Base-by-base conservation (phyloP, 352 stramenopile genomes). In the Pythium biforme region DNA sequence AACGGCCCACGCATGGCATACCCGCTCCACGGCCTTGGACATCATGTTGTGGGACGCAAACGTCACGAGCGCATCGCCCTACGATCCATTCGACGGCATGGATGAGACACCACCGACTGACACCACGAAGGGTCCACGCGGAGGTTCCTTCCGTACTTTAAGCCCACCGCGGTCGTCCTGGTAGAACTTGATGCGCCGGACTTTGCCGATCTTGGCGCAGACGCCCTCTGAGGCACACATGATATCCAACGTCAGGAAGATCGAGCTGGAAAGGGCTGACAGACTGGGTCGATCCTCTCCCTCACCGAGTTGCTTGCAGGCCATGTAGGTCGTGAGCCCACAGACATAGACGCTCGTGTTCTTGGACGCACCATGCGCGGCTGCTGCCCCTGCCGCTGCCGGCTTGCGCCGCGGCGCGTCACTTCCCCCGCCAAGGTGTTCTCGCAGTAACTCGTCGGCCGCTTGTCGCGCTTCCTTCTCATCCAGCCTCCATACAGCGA, bases 161-260 rank as follows among this genome's bases (percentile, higher is more conserved):
- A 95, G 75, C 25, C 84, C 77, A 58, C 86, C 86, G 20, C 72
- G 75, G 12, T 86, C 79, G 60, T 92, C 76, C 52, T 92, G 84
- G 77, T 95, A 95, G 55, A 95, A 94, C 59, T 95, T 95, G 64
- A 92, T 76, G 22, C 86, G 86, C 14, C 83, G 79, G 59, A 95
- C 86, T 68, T 91, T 92, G 56, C 86, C 86, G 4, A 95, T 66
- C 55, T 83, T 86, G 29, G 65, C 59, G 63, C 83, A 92, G 26
- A 92, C 51, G 19, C 70, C 74, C 74, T 95, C 86, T 95, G 49
- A 20, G 0, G 14, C 23, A n/a, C n/a, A 47, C 33, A n/a, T n/a
- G n/a, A n/a, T n/a, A n/a, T n/a, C n/a, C n/a, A n/a, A n/a, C n/a
- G n/a, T n/a, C n/a, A n/a, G n/a, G n/a, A n/a, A n/a, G n/a, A n/a